These are phyloP conservation scores for Chrysoporthe puriensis DNA, from an alignment of 2,329 filamentous ascomycete genomes.

Conservation along the genomic window DNA sequence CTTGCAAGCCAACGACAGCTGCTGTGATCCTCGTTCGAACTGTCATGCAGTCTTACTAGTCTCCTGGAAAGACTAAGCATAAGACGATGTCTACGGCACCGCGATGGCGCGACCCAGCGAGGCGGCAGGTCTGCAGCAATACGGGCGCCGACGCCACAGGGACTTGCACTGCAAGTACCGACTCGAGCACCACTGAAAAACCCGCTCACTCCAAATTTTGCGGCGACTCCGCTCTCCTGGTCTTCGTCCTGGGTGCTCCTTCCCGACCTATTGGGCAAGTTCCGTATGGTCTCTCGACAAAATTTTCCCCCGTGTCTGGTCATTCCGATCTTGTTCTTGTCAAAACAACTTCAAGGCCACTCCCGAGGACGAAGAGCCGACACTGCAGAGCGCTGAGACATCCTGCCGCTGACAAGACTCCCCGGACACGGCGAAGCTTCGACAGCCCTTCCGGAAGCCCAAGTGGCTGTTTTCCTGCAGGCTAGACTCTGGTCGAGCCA, in stretches of 20 bases:
- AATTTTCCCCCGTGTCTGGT: conserved; percentile 21
- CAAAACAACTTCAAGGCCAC: background rate
- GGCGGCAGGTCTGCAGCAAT: conserved; percentile 25
- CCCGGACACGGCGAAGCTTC: background rate
- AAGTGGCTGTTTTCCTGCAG: conserved; percentile 13
- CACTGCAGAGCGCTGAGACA: conserved; percentile 2
- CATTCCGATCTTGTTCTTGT: conserved; percentile 8
- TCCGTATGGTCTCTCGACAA: conserved; percentile 21
- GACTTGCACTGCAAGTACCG: conserved; percentile 24
- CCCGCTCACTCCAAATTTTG: conserved; percentile 27
- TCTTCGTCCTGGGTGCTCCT: conserved; percentile 20
- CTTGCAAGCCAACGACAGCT: background rate
- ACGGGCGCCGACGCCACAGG: conserved; percentile 14
- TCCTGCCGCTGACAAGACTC: too few species aligned
- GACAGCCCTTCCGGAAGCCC: conserved; percentile 10
- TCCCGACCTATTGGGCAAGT: conserved; percentile 18
- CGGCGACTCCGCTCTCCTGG: conserved; percentile 27
- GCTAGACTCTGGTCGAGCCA: conserved; percentile 21
- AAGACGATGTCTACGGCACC: background rate
- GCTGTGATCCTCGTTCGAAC: background rate
- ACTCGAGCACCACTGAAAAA: conserved; percentile 23
- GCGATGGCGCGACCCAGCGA: background rate
- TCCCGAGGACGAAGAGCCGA: background rate
- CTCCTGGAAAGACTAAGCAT: background rate
- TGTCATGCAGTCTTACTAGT: background rate